Base-by-base conservation (phyloP, 805 yeast species). In the Hanseniaspora jakobsenii region DNA sequence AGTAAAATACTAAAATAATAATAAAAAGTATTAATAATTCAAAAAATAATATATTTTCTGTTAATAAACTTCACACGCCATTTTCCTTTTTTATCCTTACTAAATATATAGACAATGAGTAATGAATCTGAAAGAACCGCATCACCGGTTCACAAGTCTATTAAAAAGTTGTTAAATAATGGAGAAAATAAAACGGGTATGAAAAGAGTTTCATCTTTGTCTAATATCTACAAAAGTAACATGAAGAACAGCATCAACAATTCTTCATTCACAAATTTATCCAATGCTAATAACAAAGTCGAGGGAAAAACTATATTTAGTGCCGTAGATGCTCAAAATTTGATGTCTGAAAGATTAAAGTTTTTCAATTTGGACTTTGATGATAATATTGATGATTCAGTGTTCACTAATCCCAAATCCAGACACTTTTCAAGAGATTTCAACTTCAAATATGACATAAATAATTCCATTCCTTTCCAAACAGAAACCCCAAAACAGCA, bases 401-500 rank as follows among this genome's bases (percentile, higher is more conserved):
- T 4, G 48, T 60, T 1, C 46, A 55, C 32, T 7, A 63, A 67
- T 49, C 58, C 62, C 9, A 39, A 53, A 2, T 67, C 72, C 2
- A 59, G 57, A 47, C 67, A 67, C 66, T 67, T 56, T 47, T 54
- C 67, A 12, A 57, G 68, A 48, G 50, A 54, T 4, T 55, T 58
- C 8, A 56, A 57, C 30, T 64, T 68, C 30, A 55, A 56, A 21
- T 53, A 65, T 34, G 41, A 55, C 22, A 47, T 64, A 32, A 57
- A 56, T 21, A 61, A 56, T 14, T 54, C 72, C 39, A 66, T 89
- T 22, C 97, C 97, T 0, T 91, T 87, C 59, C 63, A 67, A 34
- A 72, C 79, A 0, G 96, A 85, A 58, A 53, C 74, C 1, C 76
- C 75, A 13, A 63, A 63, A 27, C 93, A 81, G 47, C 81, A 77